phyloP scores from a whole-genome alignment of 2,329 filamentous ascomycete species.

The Septoria petroselini region DNA sequence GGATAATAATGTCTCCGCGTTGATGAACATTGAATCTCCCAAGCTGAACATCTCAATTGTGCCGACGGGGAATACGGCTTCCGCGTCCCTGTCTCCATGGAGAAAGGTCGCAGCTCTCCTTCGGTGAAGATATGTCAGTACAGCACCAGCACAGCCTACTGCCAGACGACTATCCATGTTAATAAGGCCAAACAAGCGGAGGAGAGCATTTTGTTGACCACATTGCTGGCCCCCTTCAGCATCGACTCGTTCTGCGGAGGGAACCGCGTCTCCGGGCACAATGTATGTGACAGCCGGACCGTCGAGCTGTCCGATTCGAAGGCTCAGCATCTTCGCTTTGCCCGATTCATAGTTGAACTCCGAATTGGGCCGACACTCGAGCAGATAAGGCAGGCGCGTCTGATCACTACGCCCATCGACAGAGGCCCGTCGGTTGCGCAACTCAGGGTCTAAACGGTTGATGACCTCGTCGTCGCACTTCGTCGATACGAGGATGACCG shows the following conservation, averaged over 20 bases:
- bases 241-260: constrained; percentile 40
- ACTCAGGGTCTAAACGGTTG: constrained; percentile 46
- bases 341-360: constrained; percentile 71
- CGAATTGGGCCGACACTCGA: constrained; percentile 66
- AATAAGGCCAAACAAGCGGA: constrained; percentile 67
- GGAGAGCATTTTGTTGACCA: constrained; percentile 60
- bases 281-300: constrained; percentile 55
- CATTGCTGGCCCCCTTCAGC: constrained; percentile 46
- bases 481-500: constrained; percentile 56
- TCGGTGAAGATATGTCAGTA: constrained; percentile 75
- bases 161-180: constrained; percentile 72
- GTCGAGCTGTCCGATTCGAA: constrained; percentile 53
- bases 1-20: constrained; percentile 72
- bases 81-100: constrained; percentile 55
- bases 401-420: constrained; percentile 41
- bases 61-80: constrained; percentile 58
- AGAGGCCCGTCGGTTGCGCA: constrained; percentile 31
- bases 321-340: constrained; percentile 61
- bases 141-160: constrained; percentile 80
- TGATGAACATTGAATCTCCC: constrained; percentile 67
- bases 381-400: constrained; percentile 55
- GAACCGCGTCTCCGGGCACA: constrained; percentile 56
- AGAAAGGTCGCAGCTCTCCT: constrained; percentile 62
- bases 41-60: constrained; percentile 74
- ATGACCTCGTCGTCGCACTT: constrained; percentile 53